Evolutionary conservation across 2,329 filamentous ascomycete species (phyloP).

Genomic region (Lasiodiplodia theobromae): DNA sequence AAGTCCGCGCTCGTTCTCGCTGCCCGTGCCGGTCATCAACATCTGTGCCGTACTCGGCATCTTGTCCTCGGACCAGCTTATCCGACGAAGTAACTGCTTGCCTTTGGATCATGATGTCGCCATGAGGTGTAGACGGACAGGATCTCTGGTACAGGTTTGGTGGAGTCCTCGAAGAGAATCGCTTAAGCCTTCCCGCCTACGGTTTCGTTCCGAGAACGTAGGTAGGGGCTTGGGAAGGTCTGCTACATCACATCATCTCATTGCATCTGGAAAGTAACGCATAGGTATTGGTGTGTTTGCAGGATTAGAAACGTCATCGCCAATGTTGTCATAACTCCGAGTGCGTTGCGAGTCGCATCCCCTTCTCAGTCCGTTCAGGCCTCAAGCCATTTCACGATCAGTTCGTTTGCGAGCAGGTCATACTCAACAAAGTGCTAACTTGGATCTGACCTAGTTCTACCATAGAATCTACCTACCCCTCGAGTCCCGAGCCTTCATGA

Average conservation of each 20-base stretch:
- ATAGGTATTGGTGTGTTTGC: neutral
- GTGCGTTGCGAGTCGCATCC: neutral
- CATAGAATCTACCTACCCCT: neutral
- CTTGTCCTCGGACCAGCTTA: neutral
- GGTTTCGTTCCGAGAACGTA: no score
- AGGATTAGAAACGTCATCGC: neutral
- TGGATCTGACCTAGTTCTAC: neutral
- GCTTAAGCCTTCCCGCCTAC: no score
- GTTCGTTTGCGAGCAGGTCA: neutral
- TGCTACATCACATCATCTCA: neutral
- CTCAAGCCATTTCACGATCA: neutral
- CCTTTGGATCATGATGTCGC: no score
- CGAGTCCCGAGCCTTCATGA: neutral
- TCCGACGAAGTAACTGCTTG: no score
- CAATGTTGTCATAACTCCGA: neutral
- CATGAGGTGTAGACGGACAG: no score
- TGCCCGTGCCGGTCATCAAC: neutral
- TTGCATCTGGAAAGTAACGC: neutral
- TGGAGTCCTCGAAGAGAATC: no score
- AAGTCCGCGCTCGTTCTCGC: neutral
- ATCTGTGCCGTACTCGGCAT: neutral
- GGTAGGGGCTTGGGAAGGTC: neutral
- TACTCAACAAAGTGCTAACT: neutral
- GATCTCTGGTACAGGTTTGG: no score
- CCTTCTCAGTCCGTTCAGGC: neutral